phyloP scores from a whole-genome alignment of 2,329 filamentous ascomycete species.

The Ramularia endophylla region DNA sequence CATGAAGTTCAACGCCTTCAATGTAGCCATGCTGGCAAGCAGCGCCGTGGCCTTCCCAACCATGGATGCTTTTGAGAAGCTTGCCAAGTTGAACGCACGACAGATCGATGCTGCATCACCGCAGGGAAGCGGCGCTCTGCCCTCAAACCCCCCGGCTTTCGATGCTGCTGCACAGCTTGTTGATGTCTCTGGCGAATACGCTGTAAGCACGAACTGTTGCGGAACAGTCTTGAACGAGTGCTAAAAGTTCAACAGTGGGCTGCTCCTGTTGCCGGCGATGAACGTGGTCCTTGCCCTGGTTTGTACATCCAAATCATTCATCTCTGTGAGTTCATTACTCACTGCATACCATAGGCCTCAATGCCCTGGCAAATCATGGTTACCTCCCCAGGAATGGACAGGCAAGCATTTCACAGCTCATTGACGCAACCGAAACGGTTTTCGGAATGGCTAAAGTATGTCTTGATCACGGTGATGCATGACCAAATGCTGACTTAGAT shows the following conservation, averaged over 20 bases:
- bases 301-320: slow-evolving; percentile 32
- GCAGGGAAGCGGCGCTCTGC: slow-evolving; percentile 23
- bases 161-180: slow-evolving; percentile 28
- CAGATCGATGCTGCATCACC: slow-evolving; percentile 6
- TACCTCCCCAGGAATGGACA: slow-evolving; percentile 31
- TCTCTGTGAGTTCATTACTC: not conserved
- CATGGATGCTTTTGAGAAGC: not conserved
- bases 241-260: slow-evolving; percentile 15
- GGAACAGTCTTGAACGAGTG: not conserved
- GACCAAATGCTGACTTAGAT: too few relatives aligned
- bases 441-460: slow-evolving; percentile 26
- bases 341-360: not conserved
- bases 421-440: slow-evolving; percentile 23
- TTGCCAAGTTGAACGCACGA: not conserved
- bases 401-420: slow-evolving; percentile 32
- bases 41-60: not conserved
- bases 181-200: slow-evolving; percentile 24
- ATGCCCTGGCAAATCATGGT: slow-evolving; percentile 6
- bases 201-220: slow-evolving; percentile 4
- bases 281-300: slow-evolving; percentile 30
- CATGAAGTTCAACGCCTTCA: slow-evolving; percentile 1
- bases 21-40: slow-evolving; percentile 1
- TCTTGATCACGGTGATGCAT: slow-evolving; percentile 1
- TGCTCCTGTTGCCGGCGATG: slow-evolving; percentile 24
- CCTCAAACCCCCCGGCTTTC: slow-evolving; percentile 26